Evolutionary conservation across 2,329 filamentous ascomycete genomes (phyloP).

Genomic region (Diaporthe caulivora): DNA sequence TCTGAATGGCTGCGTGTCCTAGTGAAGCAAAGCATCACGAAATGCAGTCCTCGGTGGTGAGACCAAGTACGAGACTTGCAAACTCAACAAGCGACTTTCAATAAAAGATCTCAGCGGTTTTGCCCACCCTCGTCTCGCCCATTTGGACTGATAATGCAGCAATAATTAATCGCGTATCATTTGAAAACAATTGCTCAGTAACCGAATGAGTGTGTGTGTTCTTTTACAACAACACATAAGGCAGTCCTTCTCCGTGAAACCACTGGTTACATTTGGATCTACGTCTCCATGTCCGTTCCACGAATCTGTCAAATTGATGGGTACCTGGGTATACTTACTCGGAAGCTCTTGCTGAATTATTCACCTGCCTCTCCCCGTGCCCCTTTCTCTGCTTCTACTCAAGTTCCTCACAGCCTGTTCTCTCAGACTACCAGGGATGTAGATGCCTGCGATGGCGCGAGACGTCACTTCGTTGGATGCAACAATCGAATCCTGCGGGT

Average conservation of each 20-base stretch:
- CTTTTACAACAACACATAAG: not conserved
- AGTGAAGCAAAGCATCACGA: too few species aligned
- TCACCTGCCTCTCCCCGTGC: not conserved
- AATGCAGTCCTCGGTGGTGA: too few species aligned
- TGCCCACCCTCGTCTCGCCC: too few species aligned
- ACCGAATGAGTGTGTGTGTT: not conserved
- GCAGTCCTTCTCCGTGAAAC: too few species aligned
- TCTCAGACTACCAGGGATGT: conserved; percentile 13
- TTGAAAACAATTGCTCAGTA: not conserved
- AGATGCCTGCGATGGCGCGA: conserved; percentile 12
- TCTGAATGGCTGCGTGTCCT: too few species aligned
- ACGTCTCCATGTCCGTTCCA: not conserved
- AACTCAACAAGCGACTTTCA: too few species aligned
- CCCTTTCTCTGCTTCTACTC: conserved; percentile 9
- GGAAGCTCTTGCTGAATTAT: not conserved
- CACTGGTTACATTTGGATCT: too few species aligned
- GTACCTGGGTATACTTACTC: not conserved
- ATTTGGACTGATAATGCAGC: too few species aligned
- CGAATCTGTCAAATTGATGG: too few species aligned
- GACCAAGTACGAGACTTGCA: too few species aligned
- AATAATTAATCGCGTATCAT: too few species aligned
- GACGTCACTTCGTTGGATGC: conserved; percentile 10
- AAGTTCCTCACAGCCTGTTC: conserved; percentile 9
- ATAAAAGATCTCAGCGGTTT: too few species aligned
- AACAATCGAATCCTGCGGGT: not conserved